These are phyloP conservation scores for Neurospora tetraspora DNA, from an alignment of 495 filamentous ascomycete species.

Conservation along the genomic window DNA sequence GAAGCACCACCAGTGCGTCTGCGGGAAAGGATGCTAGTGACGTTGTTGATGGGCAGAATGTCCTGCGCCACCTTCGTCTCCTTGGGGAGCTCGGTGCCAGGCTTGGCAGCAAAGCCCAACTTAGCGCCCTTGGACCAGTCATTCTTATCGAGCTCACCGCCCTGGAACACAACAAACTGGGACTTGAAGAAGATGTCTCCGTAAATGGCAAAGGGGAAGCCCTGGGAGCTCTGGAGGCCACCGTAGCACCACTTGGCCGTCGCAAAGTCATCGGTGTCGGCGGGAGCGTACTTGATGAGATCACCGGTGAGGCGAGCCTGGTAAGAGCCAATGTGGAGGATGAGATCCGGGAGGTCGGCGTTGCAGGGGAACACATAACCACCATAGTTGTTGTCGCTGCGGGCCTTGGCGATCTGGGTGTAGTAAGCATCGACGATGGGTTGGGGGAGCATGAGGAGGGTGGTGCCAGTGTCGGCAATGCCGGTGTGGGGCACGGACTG, in stretches of 20 bases:
- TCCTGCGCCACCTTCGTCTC: not conserved
- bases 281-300: slow-evolving; percentile 51
- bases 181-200: slow-evolving; percentile 80
- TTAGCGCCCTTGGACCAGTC: slow-evolving; percentile 8
- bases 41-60: not conserved
- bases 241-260: slow-evolving; percentile 49
- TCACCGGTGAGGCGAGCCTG: slow-evolving; percentile 47
- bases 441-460: slow-evolving; percentile 56
- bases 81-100: not conserved
- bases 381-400: slow-evolving; percentile 36
- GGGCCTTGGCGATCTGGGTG: slow-evolving; percentile 45
- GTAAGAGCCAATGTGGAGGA: slow-evolving; percentile 50
- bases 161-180: slow-evolving; percentile 71
- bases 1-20: not conserved
- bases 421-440: slow-evolving; percentile 59
- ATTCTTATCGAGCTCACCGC: slow-evolving; percentile 26
- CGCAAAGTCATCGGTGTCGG: slow-evolving; percentile 25
- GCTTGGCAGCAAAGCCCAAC: slow-evolving; percentile 54
- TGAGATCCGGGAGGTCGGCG: slow-evolving; percentile 24
- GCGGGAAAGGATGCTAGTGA: not conserved
- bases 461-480: slow-evolving; percentile 54
- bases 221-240: slow-evolving; percentile 52
- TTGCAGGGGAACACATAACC: slow-evolving; percentile 37
- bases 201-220: slow-evolving; percentile 61
- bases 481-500: slow-evolving; percentile 48